Evolutionary conservation across 257 asterid genomes (phyloP), one percentile per base, ranked within the genome.

Genomic region (Nemophila menziesii): DNA sequence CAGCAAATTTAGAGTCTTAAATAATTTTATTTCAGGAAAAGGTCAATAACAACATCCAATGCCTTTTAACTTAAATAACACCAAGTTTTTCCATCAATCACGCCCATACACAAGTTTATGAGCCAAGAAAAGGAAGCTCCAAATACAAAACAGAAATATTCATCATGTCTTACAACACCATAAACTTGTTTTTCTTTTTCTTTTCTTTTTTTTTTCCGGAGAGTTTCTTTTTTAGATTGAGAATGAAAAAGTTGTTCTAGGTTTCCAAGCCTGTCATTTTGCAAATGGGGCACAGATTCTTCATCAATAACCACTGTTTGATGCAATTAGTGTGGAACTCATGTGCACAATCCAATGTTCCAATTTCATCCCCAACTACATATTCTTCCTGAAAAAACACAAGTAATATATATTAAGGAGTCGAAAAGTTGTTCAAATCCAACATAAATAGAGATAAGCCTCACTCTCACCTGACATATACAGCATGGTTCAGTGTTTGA

Each of bases 241-340:
- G 23, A 16, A 24, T 22, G 20, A 18, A 46, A 24, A n/a, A 11
- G 1, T 16, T 44, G 47, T 68, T n/a, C n/a, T 67, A 65, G 23
- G 68, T 64, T 27, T 63, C 60, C 71, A 87, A 60, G 42, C 73
- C 97, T 10, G 84, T 70, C 42, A 16, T 80, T 71, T 87, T 87
- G 52, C 97, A 87, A 57, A 87, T 71, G 43, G 97, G 97, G 46
- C 95, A 87, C 3, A 77, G 61, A 62, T 87, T 87, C 81, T 87
- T 87, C 63, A 75, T 29, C 13, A 48, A 57, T 15, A 87, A 56
- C 97, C 97, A 87, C 67, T 83, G 92, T 42, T 73, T 78, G 63
- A 87, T 60, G 84, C 97, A 87, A 24, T 48, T 26, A 2, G 73
- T 62, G 43, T 87, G 95, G 56, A 87, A 83, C 58, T 80, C 92